Evolutionary conservation across 768 basidiomycete genomes (phyloP).

Genomic region (Boletus barrowsii): DNA sequence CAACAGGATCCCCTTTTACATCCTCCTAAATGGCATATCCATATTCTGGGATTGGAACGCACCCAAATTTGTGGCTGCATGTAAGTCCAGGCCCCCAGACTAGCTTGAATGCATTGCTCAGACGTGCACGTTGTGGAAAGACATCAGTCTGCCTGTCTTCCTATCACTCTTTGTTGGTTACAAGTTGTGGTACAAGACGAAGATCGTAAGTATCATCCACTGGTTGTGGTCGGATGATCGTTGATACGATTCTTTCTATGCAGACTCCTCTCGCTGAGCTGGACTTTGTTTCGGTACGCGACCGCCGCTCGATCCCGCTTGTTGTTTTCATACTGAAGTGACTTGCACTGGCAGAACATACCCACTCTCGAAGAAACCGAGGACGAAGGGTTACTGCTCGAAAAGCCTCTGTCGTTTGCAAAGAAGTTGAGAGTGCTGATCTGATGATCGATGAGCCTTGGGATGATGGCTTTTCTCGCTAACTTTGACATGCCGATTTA

Average conservation of each 20-base stretch:
- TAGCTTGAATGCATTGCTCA: not conserved
- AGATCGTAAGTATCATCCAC: slow-evolving; percentile 12
- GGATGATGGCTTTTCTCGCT: too few relatives aligned
- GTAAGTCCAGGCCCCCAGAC: slow-evolving; percentile 20
- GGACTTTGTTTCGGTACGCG: slow-evolving; percentile 65
- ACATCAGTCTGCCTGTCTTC: slow-evolving; percentile 43
- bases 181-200: slow-evolving; percentile 33
- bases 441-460: slow-evolving; percentile 2
- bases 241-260: not conserved
- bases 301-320: not conserved
- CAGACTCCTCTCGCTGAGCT: slow-evolving; percentile 42
- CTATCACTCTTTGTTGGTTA: slow-evolving; percentile 42
- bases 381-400: slow-evolving; percentile 15
- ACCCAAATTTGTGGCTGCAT: slow-evolving; percentile 45
- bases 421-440: slow-evolving; percentile 2
- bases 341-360: slow-evolving; percentile 45
- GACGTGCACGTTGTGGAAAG: slow-evolving; percentile 19
- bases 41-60: slow-evolving; percentile 66
- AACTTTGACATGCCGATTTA: too few relatives aligned
- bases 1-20: slow-evolving; percentile 43
- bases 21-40: slow-evolving; percentile 50
- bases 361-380: slow-evolving; percentile 72
- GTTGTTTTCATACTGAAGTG: not conserved
- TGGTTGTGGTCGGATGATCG: too few relatives aligned
- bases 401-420: slow-evolving; percentile 2